Base-by-base conservation (phyloP, 2,329 filamentous ascomycete species). In the Geosmithia putterillii region DNA sequence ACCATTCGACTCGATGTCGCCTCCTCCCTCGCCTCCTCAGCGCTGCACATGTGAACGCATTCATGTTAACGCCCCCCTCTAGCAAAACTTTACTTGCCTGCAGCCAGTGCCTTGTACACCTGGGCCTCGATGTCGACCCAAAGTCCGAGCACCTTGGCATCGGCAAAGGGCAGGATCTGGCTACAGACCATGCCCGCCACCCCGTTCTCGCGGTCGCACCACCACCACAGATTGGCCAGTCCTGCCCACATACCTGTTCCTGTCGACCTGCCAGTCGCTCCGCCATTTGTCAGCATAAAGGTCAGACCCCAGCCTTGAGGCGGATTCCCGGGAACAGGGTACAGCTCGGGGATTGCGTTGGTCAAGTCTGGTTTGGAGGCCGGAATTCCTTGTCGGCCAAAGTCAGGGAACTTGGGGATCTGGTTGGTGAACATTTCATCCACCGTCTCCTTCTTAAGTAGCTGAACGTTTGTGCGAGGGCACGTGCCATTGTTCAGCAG, bases 351-450 rank as follows among this genome's bases (percentile, higher is more conserved):
- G 2, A 70, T 47, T 0, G 57, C 53, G 49, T 73, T 71, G 2
- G 68, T 66, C 8, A 74, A 57, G 14, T 69, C 59, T 0, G 67
- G 66, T 47, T 74, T 75, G 1, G 70, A 59, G 1, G 65, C 63
- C 0, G 66, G 55, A 2, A 74, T 61, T 2, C 52, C 51, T 46
- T 64, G 59, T 1, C 70, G 63, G 1, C 65, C 64, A 44, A 74
- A 76, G 47, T 79, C 52, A 1, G 76, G 74, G 40, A 72, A 66
- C 1, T 69, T 46, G 0, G 72, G 66, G 42, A 81, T 70, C 48
- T 79, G 78, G 54, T 85, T 83, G 45, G 63, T 64, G 56, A 79
- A 83, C 74, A 85, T 81, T 25, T 71, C 58, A 12, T 79, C 67
- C 0, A 86, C 71, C 0, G 78, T 82, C 23, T 68, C 62, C 15